Evolutionary conservation across 805 yeast species (phyloP).

Genomic region (Limtongia smithiae): DNA sequence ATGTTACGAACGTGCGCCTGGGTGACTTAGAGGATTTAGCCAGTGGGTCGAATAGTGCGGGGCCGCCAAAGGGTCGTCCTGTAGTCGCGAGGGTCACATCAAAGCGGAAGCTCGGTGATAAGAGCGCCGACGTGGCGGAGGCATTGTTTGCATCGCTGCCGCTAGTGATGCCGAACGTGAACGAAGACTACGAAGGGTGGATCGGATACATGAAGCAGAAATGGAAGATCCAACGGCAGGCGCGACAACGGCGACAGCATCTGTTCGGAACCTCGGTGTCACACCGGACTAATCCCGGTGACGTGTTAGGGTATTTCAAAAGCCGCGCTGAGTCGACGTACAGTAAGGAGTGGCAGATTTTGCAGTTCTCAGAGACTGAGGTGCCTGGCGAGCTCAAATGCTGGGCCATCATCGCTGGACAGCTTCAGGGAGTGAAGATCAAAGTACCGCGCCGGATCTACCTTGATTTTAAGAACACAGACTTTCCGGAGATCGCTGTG

Average conservation of each 20-base stretch:
- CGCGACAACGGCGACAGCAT: slow-evolving; percentile 65
- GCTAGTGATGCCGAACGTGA: slow-evolving; percentile 34
- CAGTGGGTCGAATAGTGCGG: slow-evolving; percentile 10
- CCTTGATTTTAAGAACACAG: slow-evolving; percentile 56
- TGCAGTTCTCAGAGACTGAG: slow-evolving; percentile 61
- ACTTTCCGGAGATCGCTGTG: slow-evolving; percentile 40
- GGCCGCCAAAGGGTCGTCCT: slow-evolving; percentile 19
- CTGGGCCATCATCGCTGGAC: slow-evolving; percentile 61
- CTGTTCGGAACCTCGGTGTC: slow-evolving; percentile 68
- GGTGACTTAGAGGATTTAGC: slow-evolving; percentile 34
- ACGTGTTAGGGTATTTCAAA: slow-evolving; percentile 66
- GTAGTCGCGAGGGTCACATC: slow-evolving; percentile 41
- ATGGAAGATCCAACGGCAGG: slow-evolving; percentile 77
- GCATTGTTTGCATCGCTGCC: slow-evolving; percentile 48
- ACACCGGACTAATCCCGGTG: slow-evolving; percentile 38
- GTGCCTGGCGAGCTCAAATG: slow-evolving; percentile 77
- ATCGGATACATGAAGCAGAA: slow-evolving; percentile 76
- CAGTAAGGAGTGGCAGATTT: slow-evolving; percentile 79
- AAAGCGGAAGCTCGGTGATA: slow-evolving; percentile 38
- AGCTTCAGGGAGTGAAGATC: slow-evolving; percentile 68
- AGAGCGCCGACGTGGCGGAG: slow-evolving; percentile 34
- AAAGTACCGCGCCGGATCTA: slow-evolving; percentile 72
- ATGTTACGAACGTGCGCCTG: slow-evolving; percentile 33
- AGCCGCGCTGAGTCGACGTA: slow-evolving; percentile 69
- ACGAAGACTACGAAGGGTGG: slow-evolving; percentile 43